Conservation (phyloP, 2,329 filamentous ascomycete species). For the Aspergillus fijiensis region DNA sequence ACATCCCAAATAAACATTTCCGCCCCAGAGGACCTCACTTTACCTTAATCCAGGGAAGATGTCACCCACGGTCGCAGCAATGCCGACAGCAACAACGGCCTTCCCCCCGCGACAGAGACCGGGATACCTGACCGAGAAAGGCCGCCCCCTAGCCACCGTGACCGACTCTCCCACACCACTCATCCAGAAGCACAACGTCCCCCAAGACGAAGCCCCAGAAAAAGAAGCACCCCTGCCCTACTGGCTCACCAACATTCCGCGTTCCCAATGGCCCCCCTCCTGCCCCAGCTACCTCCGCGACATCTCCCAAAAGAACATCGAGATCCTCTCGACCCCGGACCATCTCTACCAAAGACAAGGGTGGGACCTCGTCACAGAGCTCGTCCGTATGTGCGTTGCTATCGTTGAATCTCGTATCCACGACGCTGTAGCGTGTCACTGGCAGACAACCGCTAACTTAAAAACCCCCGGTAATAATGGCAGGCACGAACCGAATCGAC, state of each 20-base stretch:
- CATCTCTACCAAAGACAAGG: conserved; percentile 59
- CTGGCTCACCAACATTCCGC: conserved; percentile 80
- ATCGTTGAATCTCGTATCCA: too few species aligned
- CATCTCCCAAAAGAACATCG: conserved; percentile 65
- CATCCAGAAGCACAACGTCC: neutral
- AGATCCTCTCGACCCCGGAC: conserved; percentile 71
- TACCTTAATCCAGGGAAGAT: neutral
- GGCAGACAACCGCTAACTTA: too few species aligned
- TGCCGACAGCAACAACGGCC: neutral
- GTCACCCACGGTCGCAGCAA: neutral
- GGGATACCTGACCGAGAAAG: neutral
- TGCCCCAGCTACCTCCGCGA: conserved; percentile 71
- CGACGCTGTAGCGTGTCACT: too few species aligned
- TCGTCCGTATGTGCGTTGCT: conserved; percentile 52
- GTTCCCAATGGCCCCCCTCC: conserved; percentile 57
- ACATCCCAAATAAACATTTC: neutral
- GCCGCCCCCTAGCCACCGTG: neutral
- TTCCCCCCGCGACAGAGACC: neutral
- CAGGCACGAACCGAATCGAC: conserved; percentile 67
- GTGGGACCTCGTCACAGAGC: conserved; percentile 68
- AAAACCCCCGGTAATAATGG: neutral
- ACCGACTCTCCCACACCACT: neutral
- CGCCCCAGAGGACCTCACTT: neutral
- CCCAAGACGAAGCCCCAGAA: neutral
- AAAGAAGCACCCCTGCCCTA: conserved; percentile 53